Conservation (phyloP, 2,329 filamentous ascomycete species). For the Onygena corvina region DNA sequence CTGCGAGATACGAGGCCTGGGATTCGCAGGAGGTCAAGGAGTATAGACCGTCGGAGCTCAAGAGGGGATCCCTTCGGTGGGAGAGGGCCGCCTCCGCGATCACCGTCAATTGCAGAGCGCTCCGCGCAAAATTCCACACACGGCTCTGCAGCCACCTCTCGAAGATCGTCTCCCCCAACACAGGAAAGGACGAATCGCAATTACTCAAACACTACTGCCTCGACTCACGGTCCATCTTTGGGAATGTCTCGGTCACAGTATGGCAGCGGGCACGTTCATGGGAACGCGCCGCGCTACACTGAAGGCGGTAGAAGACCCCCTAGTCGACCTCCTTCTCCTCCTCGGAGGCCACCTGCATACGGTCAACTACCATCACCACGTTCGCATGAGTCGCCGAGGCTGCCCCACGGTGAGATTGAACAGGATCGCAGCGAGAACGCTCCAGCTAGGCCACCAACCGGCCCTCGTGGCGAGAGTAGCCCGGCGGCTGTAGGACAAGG, state of each 20-base stretch:
- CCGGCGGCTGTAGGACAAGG: constrained; percentile 22
- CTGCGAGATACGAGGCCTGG: constrained; percentile 27
- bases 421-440: constrained; percentile 4
- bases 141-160: constrained; percentile 46
- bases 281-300: constrained; percentile 12
- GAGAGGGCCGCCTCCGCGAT: constrained; percentile 43
- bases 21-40: constrained; percentile 40
- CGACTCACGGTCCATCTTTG: constrained; percentile 21
- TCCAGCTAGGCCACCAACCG: neutral
- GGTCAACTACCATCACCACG: constrained; percentile 10
- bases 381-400: constrained; percentile 13
- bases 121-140: constrained; percentile 42
- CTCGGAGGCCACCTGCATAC: constrained; percentile 6
- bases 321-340: constrained; percentile 9
- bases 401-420: constrained; percentile 14
- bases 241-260: constrained; percentile 18
- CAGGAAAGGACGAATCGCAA: constrained; percentile 20
- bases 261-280: constrained; percentile 15
- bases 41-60: constrained; percentile 41
- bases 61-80: constrained; percentile 38
- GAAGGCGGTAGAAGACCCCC: constrained; percentile 5
- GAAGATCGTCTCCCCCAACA: constrained; percentile 47
- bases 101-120: constrained; percentile 39
- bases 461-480: neutral
- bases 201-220: constrained; percentile 25